Conservation (phyloP, 805 yeast species). For the Wickerhamiella lipophila region DNA sequence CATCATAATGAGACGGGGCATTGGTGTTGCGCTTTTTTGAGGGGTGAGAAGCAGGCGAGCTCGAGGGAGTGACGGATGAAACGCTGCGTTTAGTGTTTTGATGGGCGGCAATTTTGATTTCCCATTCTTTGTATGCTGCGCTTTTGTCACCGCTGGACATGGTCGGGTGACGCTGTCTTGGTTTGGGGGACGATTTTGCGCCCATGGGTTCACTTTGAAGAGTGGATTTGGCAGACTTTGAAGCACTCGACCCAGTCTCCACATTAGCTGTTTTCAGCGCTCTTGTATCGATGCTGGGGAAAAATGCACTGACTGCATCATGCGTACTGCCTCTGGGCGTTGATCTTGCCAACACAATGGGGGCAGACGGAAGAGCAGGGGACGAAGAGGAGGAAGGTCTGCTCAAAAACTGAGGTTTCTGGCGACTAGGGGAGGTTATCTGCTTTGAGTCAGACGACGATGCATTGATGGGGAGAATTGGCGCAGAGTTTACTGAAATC, state of each 20-base stretch:
- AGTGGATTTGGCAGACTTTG: no score
- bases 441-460: no score
- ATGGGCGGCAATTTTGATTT: no score
- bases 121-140: background rate
- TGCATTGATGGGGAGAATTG: background rate
- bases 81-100: background rate
- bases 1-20: no score
- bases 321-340: background rate
- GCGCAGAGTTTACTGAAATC: background rate
- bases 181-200: background rate
- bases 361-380: background rate
- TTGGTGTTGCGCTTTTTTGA: background rate
- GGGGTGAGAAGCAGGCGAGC: background rate
- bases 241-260: no score
- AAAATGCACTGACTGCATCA: background rate
- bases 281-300: background rate
- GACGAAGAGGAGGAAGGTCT: background rate
- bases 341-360: background rate
- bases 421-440: no score
- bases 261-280: no score
- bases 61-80: no score
- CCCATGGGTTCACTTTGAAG: no score
- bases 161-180: background rate
- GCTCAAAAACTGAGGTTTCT: background rate
- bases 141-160: background rate